Base-by-base conservation (phyloP, 2,329 filamentous ascomycete genomes). In the Xylaria sp. region DNA sequence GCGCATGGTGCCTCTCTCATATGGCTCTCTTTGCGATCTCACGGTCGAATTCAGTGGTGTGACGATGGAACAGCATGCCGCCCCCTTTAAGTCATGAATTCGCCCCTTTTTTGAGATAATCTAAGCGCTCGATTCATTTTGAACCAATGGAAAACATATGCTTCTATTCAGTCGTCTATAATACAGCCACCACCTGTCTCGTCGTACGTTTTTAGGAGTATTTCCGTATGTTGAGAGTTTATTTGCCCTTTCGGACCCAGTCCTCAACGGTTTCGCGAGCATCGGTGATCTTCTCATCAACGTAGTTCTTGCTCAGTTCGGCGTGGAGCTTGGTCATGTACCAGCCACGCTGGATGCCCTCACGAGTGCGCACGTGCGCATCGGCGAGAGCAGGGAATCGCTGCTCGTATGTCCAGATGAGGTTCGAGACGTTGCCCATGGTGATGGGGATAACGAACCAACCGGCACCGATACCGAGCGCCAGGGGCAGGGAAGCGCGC, bases 391-490 rank as follows among this genome's bases (percentile, higher is more conserved):
- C 88, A 3, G 94, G 94, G 72, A 92, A 90, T 70, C 83, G 86
- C 82, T 95, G 84, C 85, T 99, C 94, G 74, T 94, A 99, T 73
- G 85, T 86, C 94, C 94, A 99, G 51, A 89, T 78, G 72, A 97
- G 79, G 71, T 93, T 87, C 49, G 88, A 86, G 34, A 96, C 85
- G 76, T 99, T 99, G 74, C 85, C 80, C 83, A 92, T 96, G 48
- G 94, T 99, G 65, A 94, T 80, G 50, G 94, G 94, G 53, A 99
- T 78, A 46, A 96, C 86, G 62, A 86, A 80, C 85, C 92, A 94
- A 60, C 90, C 92, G 59, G 92, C 90, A 58, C 86, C 86, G 64
- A 96, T 78, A 66, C 92, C 94, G 49, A 97, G 85, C 18, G 87
- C 86, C 54, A 93, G 76, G 9, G 94, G 94, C 1, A 90, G 82